Evolutionary conservation across 163 green algal species (phyloP).

Genomic region (Scenedesmus sp.): DNA sequence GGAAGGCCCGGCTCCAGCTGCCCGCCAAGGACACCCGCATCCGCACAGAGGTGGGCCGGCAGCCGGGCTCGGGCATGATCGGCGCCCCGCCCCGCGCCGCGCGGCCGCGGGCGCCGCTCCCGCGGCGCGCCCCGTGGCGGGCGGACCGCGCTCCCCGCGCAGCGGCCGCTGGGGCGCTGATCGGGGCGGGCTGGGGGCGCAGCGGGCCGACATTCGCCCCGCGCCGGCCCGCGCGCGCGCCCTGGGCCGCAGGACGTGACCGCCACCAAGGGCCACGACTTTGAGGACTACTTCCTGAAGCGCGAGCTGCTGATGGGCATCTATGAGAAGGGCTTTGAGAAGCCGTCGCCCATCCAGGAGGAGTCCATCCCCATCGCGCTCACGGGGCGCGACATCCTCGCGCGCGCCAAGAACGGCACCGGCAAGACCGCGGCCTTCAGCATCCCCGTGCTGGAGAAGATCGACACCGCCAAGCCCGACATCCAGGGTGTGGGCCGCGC

Average conservation of each 20-base stretch:
- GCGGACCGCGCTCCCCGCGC: too few relatives aligned
- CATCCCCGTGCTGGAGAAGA: conserved; percentile 96
- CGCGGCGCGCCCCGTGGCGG: too few relatives aligned
- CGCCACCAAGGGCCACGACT: conserved; percentile 96
- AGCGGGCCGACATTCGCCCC: too few relatives aligned
- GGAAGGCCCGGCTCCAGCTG: conserved; percentile 75
- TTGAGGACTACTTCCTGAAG: conserved; percentile 98
- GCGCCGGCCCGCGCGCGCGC: neutral
- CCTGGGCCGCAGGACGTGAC: conserved; percentile 95
- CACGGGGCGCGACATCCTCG: conserved; percentile 97
- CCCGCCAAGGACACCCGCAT: conserved; percentile 85
- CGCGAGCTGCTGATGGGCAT: conserved; percentile 98
- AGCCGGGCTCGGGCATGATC: neutral
- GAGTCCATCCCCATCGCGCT: conserved; percentile 99
- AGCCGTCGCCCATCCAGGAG: conserved; percentile 95
- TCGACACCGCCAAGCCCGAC: conserved; percentile 87
- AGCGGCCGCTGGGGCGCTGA: too few relatives aligned
- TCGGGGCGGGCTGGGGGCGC: too few relatives aligned
- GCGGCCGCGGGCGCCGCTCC: too few relatives aligned
- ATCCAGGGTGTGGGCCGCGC: conserved; percentile 88
- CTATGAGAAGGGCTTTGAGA: conserved; percentile 99
- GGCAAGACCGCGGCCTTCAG: conserved; percentile 99
- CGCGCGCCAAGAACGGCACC: conserved; percentile 99
- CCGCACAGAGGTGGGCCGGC: conserved; percentile 83
- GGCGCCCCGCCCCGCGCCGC: too few relatives aligned